Conservation (phyloP, 192 early-diverging fungal genomes). For the Martensiomyces pterosporus region DNA sequence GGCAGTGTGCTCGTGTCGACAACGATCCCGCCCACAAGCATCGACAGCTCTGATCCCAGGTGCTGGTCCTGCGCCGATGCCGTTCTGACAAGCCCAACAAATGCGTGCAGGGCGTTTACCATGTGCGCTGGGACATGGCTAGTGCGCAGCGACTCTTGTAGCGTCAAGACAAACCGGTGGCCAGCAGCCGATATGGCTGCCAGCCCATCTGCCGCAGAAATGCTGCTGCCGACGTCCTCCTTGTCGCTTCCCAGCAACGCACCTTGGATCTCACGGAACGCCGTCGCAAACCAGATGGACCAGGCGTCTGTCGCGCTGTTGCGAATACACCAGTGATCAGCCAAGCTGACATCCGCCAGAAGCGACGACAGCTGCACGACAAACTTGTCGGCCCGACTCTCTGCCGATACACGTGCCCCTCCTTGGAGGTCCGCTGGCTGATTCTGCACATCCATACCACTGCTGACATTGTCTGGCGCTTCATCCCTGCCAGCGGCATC, state of each 20-base stretch:
- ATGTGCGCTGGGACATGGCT: slow-evolving; percentile 21
- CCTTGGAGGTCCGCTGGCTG: neutral
- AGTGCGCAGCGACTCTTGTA: neutral
- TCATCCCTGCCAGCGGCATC: too few relatives aligned
- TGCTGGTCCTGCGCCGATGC: slow-evolving; percentile 8
- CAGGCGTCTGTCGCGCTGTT: slow-evolving; percentile 20
- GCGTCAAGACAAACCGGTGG: neutral
- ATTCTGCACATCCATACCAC: neutral
- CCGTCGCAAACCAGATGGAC: slow-evolving; percentile 23
- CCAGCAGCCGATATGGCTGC: neutral
- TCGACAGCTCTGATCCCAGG: slow-evolving; percentile 15
- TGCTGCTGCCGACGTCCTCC: neutral
- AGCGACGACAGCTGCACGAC: slow-evolving; percentile 9
- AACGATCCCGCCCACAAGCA: slow-evolving; percentile 5
- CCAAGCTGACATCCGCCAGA: slow-evolving; percentile 6
- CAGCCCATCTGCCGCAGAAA: neutral
- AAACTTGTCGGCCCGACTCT: neutral
- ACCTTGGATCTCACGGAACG: neutral
- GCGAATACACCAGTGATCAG: slow-evolving; percentile 33
- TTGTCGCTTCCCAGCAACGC: neutral
- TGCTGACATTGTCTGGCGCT: too few relatives aligned
- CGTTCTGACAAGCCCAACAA: slow-evolving; percentile 18
- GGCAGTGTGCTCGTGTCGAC: slow-evolving; percentile 6
- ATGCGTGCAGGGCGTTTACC: slow-evolving; percentile 18
- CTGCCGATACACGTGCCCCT: too few relatives aligned